A percentile compares a stretch with the other conserved stretches of the same genome.
phyloP scores from a whole-genome alignment of 1,139 yeast species.

The Pneumocystis wakefieldiae region DNA sequence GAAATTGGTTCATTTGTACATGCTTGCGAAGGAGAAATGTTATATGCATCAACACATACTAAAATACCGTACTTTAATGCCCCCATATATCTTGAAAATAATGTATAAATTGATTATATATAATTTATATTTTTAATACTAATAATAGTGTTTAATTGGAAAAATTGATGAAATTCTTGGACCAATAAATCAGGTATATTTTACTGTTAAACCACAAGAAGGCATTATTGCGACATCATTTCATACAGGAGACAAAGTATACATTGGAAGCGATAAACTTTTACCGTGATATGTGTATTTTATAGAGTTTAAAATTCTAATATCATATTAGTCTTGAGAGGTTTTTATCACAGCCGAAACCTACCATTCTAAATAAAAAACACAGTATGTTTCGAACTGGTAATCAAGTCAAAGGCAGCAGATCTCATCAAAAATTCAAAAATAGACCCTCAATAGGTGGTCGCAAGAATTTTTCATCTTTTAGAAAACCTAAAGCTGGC shows the following conservation, averaged over 20 bases:
- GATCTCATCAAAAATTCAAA: not conserved
- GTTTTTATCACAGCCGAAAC: not conserved
- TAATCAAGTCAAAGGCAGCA: not conserved
- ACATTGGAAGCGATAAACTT: slow-evolving; percentile 85
- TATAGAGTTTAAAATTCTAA: not conserved
- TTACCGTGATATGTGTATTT: slow-evolving; percentile 54
- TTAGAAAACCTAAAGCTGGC: not conserved
- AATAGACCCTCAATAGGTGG: not conserved
- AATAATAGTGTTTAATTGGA: slow-evolving; percentile 58
- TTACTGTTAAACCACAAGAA: slow-evolving; percentile 89
- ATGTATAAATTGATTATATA: slow-evolving; percentile 12
- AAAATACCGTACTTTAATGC: slow-evolving; percentile 98
- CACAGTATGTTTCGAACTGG: not conserved
- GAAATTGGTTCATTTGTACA: slow-evolving; percentile 92
- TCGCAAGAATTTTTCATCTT: not conserved
- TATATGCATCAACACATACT: slow-evolving; percentile 84
- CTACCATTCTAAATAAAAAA: not conserved
- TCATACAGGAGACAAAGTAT: slow-evolving; percentile 91
- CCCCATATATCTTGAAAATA: slow-evolving; percentile 87
- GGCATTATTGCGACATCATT: slow-evolving; percentile 91
- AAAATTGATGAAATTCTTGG: slow-evolving; percentile 97
- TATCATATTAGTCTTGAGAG: not conserved
- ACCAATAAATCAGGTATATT: slow-evolving; percentile 89
- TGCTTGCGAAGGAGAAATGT: slow-evolving; percentile 93
- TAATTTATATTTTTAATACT: not conserved